Percentiles rank a stretch among this genome's conserved stretches.
Conservation (phyloP, 176 grass and related monocot species). For the Canna indica region DNA sequence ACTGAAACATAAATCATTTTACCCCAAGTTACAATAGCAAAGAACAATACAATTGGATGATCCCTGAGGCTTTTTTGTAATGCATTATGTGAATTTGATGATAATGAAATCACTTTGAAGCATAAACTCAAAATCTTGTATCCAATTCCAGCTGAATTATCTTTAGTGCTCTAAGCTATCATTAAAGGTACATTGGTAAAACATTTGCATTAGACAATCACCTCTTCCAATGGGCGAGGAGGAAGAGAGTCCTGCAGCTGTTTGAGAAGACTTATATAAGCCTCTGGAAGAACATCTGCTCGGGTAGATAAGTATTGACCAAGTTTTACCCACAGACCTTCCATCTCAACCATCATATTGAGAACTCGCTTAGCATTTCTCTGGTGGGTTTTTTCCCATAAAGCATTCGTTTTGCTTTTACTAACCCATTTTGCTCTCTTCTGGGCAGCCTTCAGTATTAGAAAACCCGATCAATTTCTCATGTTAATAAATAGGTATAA, state of each 20-base stretch:
- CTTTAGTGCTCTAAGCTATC: background rate
- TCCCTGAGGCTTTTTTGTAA: background rate
- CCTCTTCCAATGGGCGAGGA: conserved; percentile 78
- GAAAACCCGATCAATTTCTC: background rate
- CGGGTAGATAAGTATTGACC: conserved; percentile 96
- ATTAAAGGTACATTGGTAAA: background rate
- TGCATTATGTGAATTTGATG: background rate
- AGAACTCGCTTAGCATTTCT: conserved; percentile 81
- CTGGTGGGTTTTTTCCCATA: conserved; percentile 70
- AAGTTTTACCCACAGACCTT: conserved; percentile 95
- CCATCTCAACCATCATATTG: conserved; percentile 82
- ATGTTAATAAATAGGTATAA: conserved; percentile 1
- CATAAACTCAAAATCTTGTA: background rate
- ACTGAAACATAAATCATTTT: background rate
- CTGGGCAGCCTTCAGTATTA: conserved; percentile 52
- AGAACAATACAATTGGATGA: too few relatives aligned
- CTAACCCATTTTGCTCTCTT: conserved; percentile 77
- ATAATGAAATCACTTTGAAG: background rate
- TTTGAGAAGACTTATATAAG: conserved; percentile 78
- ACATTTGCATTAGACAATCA: conserved; percentile 3
- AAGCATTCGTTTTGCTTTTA: conserved; percentile 36
- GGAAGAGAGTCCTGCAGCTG: conserved; percentile 86
- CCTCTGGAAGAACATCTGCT: conserved; percentile 89
- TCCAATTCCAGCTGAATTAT: background rate
- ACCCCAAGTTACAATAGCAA: background rate